Evolutionary conservation across 2,329 filamentous ascomycete species (phyloP), one percentile per base, ranked within the genome.

Genomic region (Hypoxylon sp.): DNA sequence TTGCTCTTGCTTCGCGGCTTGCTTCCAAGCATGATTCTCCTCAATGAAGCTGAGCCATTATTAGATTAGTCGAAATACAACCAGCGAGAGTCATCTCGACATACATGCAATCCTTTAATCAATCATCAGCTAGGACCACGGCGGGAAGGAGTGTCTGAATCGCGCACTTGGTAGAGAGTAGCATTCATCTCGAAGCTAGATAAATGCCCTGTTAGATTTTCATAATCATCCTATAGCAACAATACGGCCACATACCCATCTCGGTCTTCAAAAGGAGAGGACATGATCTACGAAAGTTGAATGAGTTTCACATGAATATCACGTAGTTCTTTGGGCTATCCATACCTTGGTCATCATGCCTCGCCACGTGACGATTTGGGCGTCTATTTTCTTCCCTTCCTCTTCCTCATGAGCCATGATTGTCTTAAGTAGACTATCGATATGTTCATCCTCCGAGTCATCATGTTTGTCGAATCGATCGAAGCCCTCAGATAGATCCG

Each of bases 341-440:
- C 80, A 58, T 77, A 94, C 93, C 86, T 98, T 99, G 69, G 96
- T 98, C 91, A 99, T 94, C 93, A 98, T 98, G 39, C 96, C 96
- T 75, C 96, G 86, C 95, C 95, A 99, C 1, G 95, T 98, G 56
- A 98, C 86, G 50, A 98, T 79, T 74, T 97, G 89, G 1, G 92
- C 91, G 68, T 94, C 90, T 32, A 91, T 89, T 76, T 87, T 90
- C 75, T 88, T 85, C 2, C 88, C 87, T 0, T 86, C 88, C 71
- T 89, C 84, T 78, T 90, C 85, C 80, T 98, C 96, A 72, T 93
- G 85, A 27, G 87, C 86, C 53, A 89, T 84, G 50, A 99, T 88
- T 0, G 94, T 91, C 67, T 88, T 90, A 21, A 99, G 83, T 31
- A 99, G 83, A 67, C 92, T 91, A 76, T 97, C 92, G 2, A 99